Conservation (phyloP, 192 early-diverging fungal species). For the Coemansia umbellata region DNA sequence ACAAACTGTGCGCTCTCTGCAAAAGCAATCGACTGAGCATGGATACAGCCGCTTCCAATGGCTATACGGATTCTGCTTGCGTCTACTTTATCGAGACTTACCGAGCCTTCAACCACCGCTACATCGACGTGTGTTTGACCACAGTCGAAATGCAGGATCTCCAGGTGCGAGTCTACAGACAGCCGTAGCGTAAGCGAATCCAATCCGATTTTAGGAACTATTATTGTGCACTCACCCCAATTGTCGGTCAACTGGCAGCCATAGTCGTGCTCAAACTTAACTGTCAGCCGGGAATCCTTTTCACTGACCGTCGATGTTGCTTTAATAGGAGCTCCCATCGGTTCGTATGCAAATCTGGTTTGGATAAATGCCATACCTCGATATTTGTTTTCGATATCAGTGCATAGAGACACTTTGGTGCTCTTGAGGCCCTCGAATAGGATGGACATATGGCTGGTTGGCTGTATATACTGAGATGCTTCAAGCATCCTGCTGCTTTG, state of each 20-base stretch:
- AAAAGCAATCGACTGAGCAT: background rate
- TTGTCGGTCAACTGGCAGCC: background rate
- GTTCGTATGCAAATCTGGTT: background rate
- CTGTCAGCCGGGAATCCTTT: background rate
- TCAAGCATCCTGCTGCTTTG: background rate
- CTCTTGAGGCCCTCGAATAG: slow-evolving; percentile 4
- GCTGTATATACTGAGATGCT: slow-evolving; percentile 2
- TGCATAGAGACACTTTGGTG: slow-evolving; percentile 3
- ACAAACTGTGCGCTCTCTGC: slow-evolving; percentile 12
- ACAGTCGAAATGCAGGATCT: background rate
- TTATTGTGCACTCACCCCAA: slow-evolving; percentile 5
- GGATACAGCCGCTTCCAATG: slow-evolving; percentile 17
- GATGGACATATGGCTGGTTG: slow-evolving; percentile 2
- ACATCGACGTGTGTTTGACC: slow-evolving; percentile 6
- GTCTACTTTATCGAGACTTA: background rate
- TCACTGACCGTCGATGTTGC: background rate
- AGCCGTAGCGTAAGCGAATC: slow-evolving; percentile 11
- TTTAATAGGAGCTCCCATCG: background rate
- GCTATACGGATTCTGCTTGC: slow-evolving; percentile 16
- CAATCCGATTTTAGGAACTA: background rate
- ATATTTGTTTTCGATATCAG: background rate
- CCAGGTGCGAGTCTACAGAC: slow-evolving; percentile 14
- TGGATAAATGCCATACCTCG: slow-evolving; percentile 3
- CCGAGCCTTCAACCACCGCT: slow-evolving; percentile 17
- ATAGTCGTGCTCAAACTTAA: background rate